phyloP scores from a whole-genome alignment of 306 rosid genomes.

The Dalbergia cochinchinensis region DNA sequence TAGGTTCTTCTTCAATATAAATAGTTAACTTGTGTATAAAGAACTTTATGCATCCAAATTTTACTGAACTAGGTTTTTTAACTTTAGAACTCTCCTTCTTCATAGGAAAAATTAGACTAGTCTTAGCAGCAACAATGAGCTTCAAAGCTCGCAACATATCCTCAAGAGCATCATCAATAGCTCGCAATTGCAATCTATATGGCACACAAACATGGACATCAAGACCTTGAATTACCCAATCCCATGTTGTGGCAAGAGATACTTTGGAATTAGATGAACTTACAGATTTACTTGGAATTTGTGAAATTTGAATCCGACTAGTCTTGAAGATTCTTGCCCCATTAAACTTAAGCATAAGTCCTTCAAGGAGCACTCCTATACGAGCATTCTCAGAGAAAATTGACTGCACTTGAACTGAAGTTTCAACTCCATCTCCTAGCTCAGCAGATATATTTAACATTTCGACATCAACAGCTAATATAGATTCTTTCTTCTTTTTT shows the following conservation, averaged over 20 bases:
- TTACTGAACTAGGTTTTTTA: constrained; percentile 70
- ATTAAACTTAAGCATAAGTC: constrained; percentile 70
- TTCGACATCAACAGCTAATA: constrained; percentile 92
- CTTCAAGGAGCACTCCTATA: constrained; percentile 96
- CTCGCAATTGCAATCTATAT: constrained; percentile 86
- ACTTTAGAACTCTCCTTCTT: constrained; percentile 78
- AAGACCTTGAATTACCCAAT: constrained; percentile 94
- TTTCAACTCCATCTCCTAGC: constrained; percentile 95
- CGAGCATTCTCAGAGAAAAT: constrained; percentile 98
- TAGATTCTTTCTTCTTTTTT: constrained; percentile 77
- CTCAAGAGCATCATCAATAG: constrained; percentile 93
- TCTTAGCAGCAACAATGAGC: constrained; percentile 81
- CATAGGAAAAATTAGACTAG: constrained; percentile 77
- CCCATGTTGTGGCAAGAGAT: constrained; percentile 69
- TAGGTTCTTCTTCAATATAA: constrained; percentile 96
- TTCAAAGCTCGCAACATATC: constrained; percentile 91
- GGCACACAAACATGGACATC: constrained; percentile 89
- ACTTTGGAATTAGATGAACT: constrained; percentile 61
- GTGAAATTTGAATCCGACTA: constrained; percentile 94
- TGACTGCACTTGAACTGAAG: constrained; percentile 81
- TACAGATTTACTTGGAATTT: constrained; percentile 74
- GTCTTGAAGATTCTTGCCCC: constrained; percentile 80
- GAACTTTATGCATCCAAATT: constrained; percentile 82
- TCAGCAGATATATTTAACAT: constrained; percentile 78
- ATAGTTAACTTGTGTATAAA: constrained; percentile 74